Base-by-base conservation (phyloP, 768 basidiomycete genomes). In the Infundibulicybe gibba region DNA sequence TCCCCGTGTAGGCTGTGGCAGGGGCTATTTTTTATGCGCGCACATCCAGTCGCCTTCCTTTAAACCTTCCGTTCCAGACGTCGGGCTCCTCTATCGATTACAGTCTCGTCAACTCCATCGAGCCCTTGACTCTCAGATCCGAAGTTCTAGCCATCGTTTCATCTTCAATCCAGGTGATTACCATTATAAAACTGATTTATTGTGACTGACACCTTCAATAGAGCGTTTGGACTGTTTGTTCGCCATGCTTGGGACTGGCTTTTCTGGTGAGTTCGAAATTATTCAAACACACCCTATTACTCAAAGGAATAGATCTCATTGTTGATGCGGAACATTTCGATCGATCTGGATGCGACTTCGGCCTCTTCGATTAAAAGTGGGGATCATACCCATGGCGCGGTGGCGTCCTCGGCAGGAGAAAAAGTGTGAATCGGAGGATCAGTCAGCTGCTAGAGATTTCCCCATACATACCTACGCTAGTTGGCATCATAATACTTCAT, bases 161-260 rank as follows among this genome's bases (percentile, higher is more conserved):
- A 17, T 66, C 68, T 33, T 81, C 86, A 17, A 80, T 88, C 51
- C 79, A 77, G 72, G 87, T 84, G 43, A 39, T 44, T 46, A 17
- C 16, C 19, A 37, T 21, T 49, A 39, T 14, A 45, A n/a, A n/a
- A n/a, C n/a, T 31, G 15, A 16, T 8, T 13, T 12, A 3, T 20
- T 25, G 34, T 32, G 47, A 41, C 50, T 20, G 39, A 45, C 44
- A 32, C 35, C 53, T 13, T 13, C 38, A 54, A 45, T 49, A 88
- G 87, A 76, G 74, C 46, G 75, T 90, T 48, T 90, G 88, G 88
- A 76, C 77, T 13, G 75, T 85, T 31, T 90, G 86, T 61, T 68
- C 79, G 34, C 87, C 88, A 16, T 79, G 81, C 58, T 62, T 90
- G 43, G 83, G 80, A 25, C 56, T 81, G 45, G 83, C 87, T 32